phyloP scores from a whole-genome alignment of 1,139 yeast genomes.

The Suhomyces bokatorum region DNA sequence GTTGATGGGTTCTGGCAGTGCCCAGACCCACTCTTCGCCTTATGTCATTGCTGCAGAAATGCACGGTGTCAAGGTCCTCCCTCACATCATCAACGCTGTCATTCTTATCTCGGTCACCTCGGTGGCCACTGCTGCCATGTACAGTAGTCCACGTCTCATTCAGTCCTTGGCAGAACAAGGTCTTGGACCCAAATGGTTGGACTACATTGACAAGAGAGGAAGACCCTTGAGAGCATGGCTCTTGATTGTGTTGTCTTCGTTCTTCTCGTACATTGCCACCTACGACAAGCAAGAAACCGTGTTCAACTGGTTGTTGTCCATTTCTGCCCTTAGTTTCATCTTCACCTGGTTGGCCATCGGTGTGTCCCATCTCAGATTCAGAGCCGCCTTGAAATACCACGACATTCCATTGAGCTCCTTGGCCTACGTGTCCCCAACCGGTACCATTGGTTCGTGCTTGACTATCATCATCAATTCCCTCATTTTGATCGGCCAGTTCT shows the following conservation, averaged over 20 bases:
- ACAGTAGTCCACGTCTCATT: slow-evolving; percentile 27
- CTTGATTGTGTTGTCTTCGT: slow-evolving; percentile 21
- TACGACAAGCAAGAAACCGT: slow-evolving; percentile 25
- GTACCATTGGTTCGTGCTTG: slow-evolving; percentile 25
- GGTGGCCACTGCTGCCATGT: slow-evolving; percentile 32
- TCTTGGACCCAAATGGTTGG: slow-evolving; percentile 26
- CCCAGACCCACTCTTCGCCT: slow-evolving; percentile 25
- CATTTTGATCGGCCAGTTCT: slow-evolving; percentile 24
- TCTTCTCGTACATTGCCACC: slow-evolving; percentile 27
- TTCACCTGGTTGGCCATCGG: slow-evolving; percentile 26
- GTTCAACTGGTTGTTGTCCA: slow-evolving; percentile 29
- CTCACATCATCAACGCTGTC: slow-evolving; percentile 28
- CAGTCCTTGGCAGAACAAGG: slow-evolving; percentile 28
- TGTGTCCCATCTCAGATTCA: slow-evolving; percentile 26
- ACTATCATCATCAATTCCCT: slow-evolving; percentile 24
- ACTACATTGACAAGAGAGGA: slow-evolving; percentile 26
- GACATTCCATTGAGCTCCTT: slow-evolving; percentile 22
- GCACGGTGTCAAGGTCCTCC: slow-evolving; percentile 26
- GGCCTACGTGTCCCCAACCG: slow-evolving; percentile 27
- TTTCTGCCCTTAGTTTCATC: slow-evolving; percentile 27
- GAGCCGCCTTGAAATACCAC: slow-evolving; percentile 25
- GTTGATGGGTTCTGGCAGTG: slow-evolving; percentile 22
- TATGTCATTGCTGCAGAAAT: slow-evolving; percentile 28
- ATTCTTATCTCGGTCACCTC: slow-evolving; percentile 29
- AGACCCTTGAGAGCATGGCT: slow-evolving; percentile 27